Percentiles rank a stretch among this genome's conserved stretches.
These are phyloP conservation scores for Mycena galopus DNA, from an alignment of 768 basidiomycete genomes.

Conservation along the genomic window DNA sequence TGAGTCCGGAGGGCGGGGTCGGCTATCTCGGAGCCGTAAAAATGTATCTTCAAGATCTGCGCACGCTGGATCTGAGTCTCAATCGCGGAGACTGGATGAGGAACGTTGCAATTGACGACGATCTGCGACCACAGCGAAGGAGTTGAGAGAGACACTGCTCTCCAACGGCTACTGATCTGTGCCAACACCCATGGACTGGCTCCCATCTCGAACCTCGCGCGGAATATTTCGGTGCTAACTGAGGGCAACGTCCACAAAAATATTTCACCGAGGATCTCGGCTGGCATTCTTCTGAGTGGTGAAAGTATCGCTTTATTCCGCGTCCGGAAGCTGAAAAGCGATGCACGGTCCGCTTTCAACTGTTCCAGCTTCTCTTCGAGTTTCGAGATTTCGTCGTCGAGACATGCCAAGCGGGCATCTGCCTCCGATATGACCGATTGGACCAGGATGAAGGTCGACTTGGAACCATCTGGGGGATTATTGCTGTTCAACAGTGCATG, in stretches of 20 bases:
- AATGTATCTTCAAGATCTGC: background rate
- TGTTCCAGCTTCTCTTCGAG: background rate
- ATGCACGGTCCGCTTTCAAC: background rate
- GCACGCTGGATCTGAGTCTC: background rate
- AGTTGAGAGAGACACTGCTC: conserved; percentile 1
- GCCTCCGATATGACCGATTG: background rate
- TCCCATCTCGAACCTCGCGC: background rate
- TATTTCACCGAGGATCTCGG: conserved; percentile 11
- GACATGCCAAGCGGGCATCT: background rate
- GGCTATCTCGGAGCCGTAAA: background rate
- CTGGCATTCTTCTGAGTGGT: conserved; percentile 2
- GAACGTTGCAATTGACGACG: background rate
- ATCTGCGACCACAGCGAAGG: conserved; percentile 15
- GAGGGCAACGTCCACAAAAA: conserved; percentile 8
- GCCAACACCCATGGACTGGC: conserved; percentile 15
- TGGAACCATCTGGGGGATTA: background rate
- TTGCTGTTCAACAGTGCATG: background rate
- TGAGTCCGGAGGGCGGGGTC: background rate
- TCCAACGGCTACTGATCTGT: conserved; percentile 1
- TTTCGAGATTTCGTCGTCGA: conserved; percentile 14
- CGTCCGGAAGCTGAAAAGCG: background rate
- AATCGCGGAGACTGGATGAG: background rate
- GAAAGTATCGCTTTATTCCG: background rate
- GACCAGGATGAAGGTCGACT: background rate
- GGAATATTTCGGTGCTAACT: background rate